Conservation (phyloP, 1,284 basidiomycete genomes). For the Coniophora puteana region DNA sequence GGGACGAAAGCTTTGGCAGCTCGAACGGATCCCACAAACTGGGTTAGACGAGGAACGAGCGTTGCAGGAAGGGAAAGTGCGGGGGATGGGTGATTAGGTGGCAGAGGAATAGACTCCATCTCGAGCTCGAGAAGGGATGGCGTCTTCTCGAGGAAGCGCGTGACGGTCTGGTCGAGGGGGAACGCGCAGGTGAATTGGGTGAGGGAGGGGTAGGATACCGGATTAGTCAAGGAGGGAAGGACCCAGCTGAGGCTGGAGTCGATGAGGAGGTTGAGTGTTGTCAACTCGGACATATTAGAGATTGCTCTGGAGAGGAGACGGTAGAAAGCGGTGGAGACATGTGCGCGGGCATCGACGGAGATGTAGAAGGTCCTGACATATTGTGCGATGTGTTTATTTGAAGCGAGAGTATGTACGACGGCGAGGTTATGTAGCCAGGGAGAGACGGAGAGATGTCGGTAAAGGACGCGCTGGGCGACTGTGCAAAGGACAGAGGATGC, state of each 20-base stretch:
- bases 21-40: conserved; percentile 57
- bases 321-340: conserved; percentile 45
- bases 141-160: conserved; percentile 50
- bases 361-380: conserved; percentile 60
- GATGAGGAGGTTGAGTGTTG: conserved; percentile 53
- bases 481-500: conserved; percentile 39
- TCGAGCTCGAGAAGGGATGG: conserved; percentile 52
- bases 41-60: conserved; percentile 46
- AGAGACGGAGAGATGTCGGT: conserved; percentile 49
- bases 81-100: conserved; percentile 13
- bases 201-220: conserved; percentile 41
- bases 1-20: conserved; percentile 53
- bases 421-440: conserved; percentile 39
- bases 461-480: conserved; percentile 57
- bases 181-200: conserved; percentile 55
- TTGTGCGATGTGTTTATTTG: conserved; percentile 46
- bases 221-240: conserved; percentile 33
- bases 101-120: conserved; percentile 36
- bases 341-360: conserved; percentile 38
- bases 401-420: conserved; percentile 52
- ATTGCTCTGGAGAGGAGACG: conserved; percentile 47
- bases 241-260: conserved; percentile 50
- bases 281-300: conserved; percentile 52
- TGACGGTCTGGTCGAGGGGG: conserved; percentile 51
- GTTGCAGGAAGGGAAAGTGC: conserved; percentile 29